Evolutionary conservation across 116 monocot species (phyloP).

Genomic region (Dioscorea cayenensis): DNA sequence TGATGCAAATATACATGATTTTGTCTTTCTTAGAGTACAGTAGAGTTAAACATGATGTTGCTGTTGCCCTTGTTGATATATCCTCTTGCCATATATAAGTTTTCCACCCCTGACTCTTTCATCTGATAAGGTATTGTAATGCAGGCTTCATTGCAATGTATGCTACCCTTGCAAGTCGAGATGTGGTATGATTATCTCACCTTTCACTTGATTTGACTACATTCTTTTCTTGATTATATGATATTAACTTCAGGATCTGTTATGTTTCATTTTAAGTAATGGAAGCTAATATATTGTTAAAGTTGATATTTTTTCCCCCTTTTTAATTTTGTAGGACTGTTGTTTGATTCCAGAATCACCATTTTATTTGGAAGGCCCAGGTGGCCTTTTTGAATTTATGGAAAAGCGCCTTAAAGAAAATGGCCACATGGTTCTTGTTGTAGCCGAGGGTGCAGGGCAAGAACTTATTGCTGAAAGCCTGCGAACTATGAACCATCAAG

Average conservation of each 20-base stretch:
- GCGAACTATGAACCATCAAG: slow-evolving; percentile 30
- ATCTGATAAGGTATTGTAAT: not conserved
- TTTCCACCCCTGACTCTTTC: not conserved
- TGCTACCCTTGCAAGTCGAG: slow-evolving; percentile 82
- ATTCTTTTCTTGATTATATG: not conserved
- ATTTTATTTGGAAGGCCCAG: slow-evolving; percentile 75
- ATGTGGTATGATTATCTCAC: slow-evolving; percentile 36
- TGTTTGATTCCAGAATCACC: slow-evolving; percentile 44
- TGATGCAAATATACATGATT: too few relatives aligned
- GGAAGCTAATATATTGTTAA: not conserved
- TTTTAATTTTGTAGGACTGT: slow-evolving; percentile 12
- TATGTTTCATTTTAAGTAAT: not conserved
- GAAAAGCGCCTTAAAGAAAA: slow-evolving; percentile 25
- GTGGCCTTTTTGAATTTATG: slow-evolving; percentile 48
- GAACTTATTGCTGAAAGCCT: slow-evolving; percentile 59
- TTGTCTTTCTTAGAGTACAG: not conserved
- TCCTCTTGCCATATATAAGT: not conserved
- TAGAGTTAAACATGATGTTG: not conserved
- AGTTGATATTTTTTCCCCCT: not conserved
- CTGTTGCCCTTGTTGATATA: not conserved
- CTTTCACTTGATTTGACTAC: not conserved
- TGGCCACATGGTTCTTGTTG: slow-evolving; percentile 35
- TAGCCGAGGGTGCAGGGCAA: slow-evolving; percentile 90
- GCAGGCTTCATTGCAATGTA: slow-evolving; percentile 87
- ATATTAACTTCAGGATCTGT: not conserved